These are phyloP conservation scores for Helicostylum pulchrum DNA, from an alignment of 192 early-diverging fungal species.

Conservation along the genomic window DNA sequence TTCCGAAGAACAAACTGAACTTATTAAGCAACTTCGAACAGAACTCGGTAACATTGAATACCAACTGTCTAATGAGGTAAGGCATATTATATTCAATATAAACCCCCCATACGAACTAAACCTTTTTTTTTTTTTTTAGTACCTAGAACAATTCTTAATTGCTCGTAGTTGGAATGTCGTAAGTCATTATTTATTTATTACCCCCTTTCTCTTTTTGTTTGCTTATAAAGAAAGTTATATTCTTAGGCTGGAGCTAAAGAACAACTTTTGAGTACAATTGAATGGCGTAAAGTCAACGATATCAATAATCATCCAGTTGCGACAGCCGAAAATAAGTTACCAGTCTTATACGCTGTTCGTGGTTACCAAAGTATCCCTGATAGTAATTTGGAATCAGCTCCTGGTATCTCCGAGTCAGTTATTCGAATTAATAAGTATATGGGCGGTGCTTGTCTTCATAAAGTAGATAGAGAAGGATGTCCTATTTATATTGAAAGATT, in stretches of 20 bases:
- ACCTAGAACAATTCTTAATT: constrained; percentile 18
- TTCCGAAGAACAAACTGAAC: neutral
- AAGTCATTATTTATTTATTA: neutral
- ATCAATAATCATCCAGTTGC: constrained; percentile 62
- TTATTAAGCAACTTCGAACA: neutral
- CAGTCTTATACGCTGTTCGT: constrained; percentile 64
- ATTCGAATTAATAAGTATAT: constrained; percentile 60
- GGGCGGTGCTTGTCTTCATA: constrained; percentile 78
- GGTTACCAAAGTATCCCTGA: constrained; percentile 63
- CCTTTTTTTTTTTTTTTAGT: constrained; percentile 2
- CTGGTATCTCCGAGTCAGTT: constrained; percentile 61
- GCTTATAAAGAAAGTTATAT: neutral
- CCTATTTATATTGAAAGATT: constrained; percentile 91
- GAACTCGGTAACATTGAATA: constrained; percentile 7
- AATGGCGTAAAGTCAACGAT: constrained; percentile 58
- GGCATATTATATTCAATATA: neutral
- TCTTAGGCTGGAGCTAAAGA: constrained; percentile 55
- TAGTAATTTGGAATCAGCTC: constrained; percentile 55
- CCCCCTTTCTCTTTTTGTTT: too few relatives aligned
- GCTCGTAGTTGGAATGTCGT: constrained; percentile 26
- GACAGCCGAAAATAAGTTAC: constrained; percentile 49
- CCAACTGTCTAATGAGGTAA: constrained; percentile 5
- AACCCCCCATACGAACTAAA: neutral
- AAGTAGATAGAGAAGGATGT: constrained; percentile 84
- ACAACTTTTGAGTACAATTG: constrained; percentile 55